Evolutionary conservation across 805 yeast genomes (phyloP).

Genomic region (Teunomyces lycoperdinae): DNA sequence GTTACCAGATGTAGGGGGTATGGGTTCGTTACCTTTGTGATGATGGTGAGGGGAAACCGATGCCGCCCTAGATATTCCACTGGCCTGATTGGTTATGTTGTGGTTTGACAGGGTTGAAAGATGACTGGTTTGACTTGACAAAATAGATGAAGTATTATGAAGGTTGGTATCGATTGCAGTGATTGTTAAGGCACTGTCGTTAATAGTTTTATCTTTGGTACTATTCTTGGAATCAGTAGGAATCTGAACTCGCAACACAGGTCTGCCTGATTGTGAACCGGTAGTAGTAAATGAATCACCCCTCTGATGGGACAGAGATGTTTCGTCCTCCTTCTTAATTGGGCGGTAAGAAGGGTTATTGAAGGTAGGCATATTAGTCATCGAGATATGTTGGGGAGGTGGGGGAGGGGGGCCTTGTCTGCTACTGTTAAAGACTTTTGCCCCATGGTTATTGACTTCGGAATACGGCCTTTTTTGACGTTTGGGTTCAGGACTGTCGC

Average conservation of each 20-base stretch:
- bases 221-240: conserved; percentile 44
- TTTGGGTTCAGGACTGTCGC: conserved; percentile 35
- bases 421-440: conserved; percentile 5
- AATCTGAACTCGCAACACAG: conserved; percentile 63
- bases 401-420: conserved; percentile 5
- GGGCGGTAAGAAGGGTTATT: conserved; percentile 11
- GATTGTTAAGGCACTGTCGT: conserved; percentile 43
- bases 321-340: conserved; percentile 2
- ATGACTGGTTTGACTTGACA: conserved; percentile 2
- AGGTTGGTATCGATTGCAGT: conserved; percentile 38
- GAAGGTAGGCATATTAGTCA: conserved; percentile 12
- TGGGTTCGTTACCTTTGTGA: neutral
- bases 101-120: neutral
- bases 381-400: conserved; percentile 8
- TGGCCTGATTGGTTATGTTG: neutral
- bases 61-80: neutral
- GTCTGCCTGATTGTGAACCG: conserved; percentile 37
- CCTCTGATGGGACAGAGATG: conserved; percentile 8
- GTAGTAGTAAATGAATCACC: conserved; percentile 12
- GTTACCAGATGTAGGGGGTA: neutral
- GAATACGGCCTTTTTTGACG: conserved; percentile 20
- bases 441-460: conserved; percentile 3
- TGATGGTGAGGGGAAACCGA: neutral
- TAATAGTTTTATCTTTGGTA: conserved; percentile 14
- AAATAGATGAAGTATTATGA: conserved; percentile 1